These are phyloP conservation scores for Takakia lepidozioides DNA, from an alignment of 225 moss, liverwort and hornwort species.

Conservation along the genomic window DNA sequence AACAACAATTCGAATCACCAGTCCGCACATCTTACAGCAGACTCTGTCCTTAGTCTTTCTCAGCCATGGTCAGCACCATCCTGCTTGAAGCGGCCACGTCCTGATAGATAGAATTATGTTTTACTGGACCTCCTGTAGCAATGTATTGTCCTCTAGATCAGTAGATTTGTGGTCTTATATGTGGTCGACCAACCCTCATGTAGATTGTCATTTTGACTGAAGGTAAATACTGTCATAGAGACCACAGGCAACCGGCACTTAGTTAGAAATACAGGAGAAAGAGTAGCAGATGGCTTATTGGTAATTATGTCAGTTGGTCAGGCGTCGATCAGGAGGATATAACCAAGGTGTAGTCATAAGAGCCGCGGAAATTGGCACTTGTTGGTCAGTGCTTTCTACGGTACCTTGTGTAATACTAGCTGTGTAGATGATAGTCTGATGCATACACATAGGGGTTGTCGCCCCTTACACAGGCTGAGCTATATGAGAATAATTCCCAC, in stretches of 20 bases:
- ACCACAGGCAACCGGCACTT: constrained; percentile 4
- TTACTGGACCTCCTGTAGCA: neutral
- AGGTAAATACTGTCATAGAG: constrained; percentile 33
- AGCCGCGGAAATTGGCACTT: constrained; percentile 15
- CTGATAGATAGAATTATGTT: constrained; percentile 6
- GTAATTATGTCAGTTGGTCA: constrained; percentile 12
- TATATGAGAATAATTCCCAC: too few species aligned
- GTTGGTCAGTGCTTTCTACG: constrained; percentile 13
- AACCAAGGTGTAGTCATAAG: constrained; percentile 24
- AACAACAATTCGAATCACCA: constrained; percentile 26
- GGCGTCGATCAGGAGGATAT: constrained; percentile 13
- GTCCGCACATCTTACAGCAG: constrained; percentile 17
- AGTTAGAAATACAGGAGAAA: constrained; percentile 28
- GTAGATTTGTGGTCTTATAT: constrained; percentile 11
- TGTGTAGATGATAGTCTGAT: constrained; percentile 14
- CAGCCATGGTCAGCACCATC: too few species aligned
- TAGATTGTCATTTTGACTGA: constrained; percentile 28
- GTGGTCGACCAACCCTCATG: constrained; percentile 11
- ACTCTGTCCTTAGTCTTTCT: too few species aligned
- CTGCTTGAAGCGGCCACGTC: too few species aligned
- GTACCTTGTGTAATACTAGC: constrained; percentile 40
- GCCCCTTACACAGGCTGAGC: too few species aligned
- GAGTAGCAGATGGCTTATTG: constrained; percentile 8
- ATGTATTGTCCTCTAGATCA: constrained; percentile 5
- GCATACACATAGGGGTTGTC: too few species aligned